Evolutionary conservation across 768 basidiomycete genomes (phyloP), one percentile per base, ranked within the genome.

Genomic region (Russula griseocarnosa): DNA sequence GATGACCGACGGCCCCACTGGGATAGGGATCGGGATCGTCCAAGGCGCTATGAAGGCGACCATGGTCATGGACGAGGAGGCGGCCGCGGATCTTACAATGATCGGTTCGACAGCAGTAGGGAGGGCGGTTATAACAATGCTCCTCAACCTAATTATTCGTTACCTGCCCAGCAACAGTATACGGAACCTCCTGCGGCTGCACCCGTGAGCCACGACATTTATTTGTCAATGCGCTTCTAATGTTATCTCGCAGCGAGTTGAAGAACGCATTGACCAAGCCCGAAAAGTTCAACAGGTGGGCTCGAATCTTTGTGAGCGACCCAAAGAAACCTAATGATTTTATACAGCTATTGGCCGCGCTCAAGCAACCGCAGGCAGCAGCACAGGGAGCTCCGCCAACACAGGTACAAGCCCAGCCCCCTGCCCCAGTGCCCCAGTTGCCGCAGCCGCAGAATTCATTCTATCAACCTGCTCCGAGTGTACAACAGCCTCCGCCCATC

Each of bases 261-360:
- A 94, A 62, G 91, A 94, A 55, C 87, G 92, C 14, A 78, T 95
- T 22, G 93, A 95, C 70, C 90, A 94, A 79, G 92, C 92, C 9
- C 83, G 86, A 60, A 88, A 83, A 74, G 91, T 94, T 10, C 92
- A 94, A 71, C 89, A 92, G 69, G 83, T 86, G 18, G 22, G 34
- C 55, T 56, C 8, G 1, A 40, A 40, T n/a, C 20, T 42, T 10
- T 16, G 13, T 11, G 32, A 24, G 40, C 34, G 8, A 26, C 53
- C 57, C 52, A 52, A 50, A 55, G 44, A n/a, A 53, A 49, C 55
- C 59, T 44, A 55, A 57, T 40, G 30, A 49, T 60, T 50, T 58
- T 16, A 40, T 46, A 5, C 62, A 85, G 81, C 77, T 92, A 20
- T 76, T 93, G 28, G 91, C 90, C 5, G 91, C 91, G 14, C 75